Base-by-base conservation (phyloP, 805 yeast species). In the Ogataea wickerhamii region DNA sequence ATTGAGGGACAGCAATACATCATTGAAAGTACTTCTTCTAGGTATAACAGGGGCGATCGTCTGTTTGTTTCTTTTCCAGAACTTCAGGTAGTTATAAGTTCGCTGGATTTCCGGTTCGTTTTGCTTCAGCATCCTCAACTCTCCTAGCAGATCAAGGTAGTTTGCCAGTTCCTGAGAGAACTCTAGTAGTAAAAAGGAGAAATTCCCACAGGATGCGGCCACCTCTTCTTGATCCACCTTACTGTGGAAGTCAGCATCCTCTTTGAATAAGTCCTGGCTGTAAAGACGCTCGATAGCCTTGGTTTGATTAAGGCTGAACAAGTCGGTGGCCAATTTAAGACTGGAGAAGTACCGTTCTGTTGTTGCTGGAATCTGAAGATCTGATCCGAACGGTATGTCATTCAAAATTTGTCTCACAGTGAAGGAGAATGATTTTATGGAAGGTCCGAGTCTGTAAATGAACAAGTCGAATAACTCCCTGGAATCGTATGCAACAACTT, bases 161-260 rank as follows among this genome's bases (percentile, higher is more conserved):
- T 58, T 61, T 16, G 60, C 53, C 34, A 85, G 58, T 44, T 82
- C 88, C 24, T 66, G 65, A 1, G 87, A 78, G 47, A 77, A 78
- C 38, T 82, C 76, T 3, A 76, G 73, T 26, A 87, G 55, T 18
- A 83, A 67, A 24, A 79, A 74, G 2, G 89, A 71, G 53, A 85
- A 85, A 55, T 85, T 83, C 1, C 89, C 91, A 63, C 93, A 84
- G 32, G 85, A 75, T 0, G 95, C 94, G 1, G 89, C 84, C 3
- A 85, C 82, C 47, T 83, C 88, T 60, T 85, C 94, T 49, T 81
- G 83, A 43, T 79, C 82, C 1, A 81, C 69, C 43, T 69, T 73
- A 28, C 68, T 58, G 18, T 60, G 57, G 53, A 52, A 62, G 34
- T 63, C 66, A 2, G 53, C 48, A 28, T 51, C 69, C 52, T 41